Conservation (phyloP, 2,329 filamentous ascomycete species). For the Alternaria brassicae region DNA sequence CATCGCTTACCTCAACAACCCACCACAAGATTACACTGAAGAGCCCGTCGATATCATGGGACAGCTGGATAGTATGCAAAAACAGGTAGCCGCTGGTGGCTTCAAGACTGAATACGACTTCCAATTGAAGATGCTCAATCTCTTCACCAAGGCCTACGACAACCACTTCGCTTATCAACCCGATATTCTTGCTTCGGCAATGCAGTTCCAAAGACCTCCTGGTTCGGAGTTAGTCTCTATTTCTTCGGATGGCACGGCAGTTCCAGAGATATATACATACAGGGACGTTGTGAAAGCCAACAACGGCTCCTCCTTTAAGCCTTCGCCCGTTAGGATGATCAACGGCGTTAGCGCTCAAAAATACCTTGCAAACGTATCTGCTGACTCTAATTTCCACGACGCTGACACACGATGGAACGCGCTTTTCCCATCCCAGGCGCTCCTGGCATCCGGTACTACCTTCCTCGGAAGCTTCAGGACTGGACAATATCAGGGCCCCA, state of each 20-base stretch:
- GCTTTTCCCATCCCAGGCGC: slow-evolving; percentile 47
- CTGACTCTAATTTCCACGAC: slow-evolving; percentile 47
- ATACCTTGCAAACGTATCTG: slow-evolving; percentile 45
- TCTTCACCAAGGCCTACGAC: slow-evolving; percentile 50
- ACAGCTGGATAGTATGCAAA: slow-evolving; percentile 46
- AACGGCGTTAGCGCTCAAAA: slow-evolving; percentile 45
- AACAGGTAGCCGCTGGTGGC: slow-evolving; percentile 33
- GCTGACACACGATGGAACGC: slow-evolving; percentile 52
- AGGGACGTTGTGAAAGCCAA: slow-evolving; percentile 39
- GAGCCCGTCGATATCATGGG: slow-evolving; percentile 50
- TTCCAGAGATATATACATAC: slow-evolving; percentile 49
- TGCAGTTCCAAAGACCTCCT: slow-evolving; percentile 46
- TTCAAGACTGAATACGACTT: slow-evolving; percentile 54
- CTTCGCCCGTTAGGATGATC: slow-evolving; percentile 49
- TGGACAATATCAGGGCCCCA: slow-evolving; percentile 42
- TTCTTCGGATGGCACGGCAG: slow-evolving; percentile 44
- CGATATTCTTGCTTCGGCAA: slow-evolving; percentile 47
- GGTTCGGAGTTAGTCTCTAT: slow-evolving; percentile 45
- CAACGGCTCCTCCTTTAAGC: slow-evolving; percentile 37
- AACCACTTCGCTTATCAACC: slow-evolving; percentile 51
- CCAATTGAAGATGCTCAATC: slow-evolving; percentile 45
- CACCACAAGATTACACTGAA: slow-evolving; percentile 48
- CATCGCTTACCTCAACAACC: slow-evolving; percentile 50
- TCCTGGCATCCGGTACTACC: slow-evolving; percentile 36
- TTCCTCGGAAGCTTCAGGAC: slow-evolving; percentile 43